Evolutionary conservation across 495 filamentous ascomycete species (phyloP).

Genomic region (Penicillium verhagenii): DNA sequence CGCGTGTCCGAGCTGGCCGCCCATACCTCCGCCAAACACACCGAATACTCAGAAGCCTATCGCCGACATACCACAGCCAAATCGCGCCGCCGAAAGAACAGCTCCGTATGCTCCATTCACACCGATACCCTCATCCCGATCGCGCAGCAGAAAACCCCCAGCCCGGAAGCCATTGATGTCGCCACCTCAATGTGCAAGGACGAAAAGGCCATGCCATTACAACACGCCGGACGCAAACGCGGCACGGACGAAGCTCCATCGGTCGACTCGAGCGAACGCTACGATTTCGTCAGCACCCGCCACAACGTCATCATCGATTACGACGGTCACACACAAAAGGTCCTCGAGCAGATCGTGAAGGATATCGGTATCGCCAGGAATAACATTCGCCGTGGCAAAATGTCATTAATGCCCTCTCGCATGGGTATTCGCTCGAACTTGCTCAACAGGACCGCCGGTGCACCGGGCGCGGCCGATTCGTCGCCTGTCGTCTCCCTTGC

Average conservation of each 20-base stretch:
- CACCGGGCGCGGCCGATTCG: constrained; percentile 2
- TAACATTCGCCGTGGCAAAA: constrained; percentile 75
- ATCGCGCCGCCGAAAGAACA: constrained; percentile 38
- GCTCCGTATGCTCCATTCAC: constrained; percentile 51
- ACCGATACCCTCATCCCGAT: constrained; percentile 30
- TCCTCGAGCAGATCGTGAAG: constrained; percentile 77
- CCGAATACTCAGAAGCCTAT: constrained; percentile 56
- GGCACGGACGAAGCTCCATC: constrained; percentile 30
- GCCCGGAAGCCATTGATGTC: constrained; percentile 10
- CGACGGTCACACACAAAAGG: constrained; percentile 78
- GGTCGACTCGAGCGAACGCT: constrained; percentile 30
- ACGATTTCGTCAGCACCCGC: constrained; percentile 63
- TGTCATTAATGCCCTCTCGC: constrained; percentile 32
- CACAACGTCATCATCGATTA: constrained; percentile 87
- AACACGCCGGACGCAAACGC: constrained; percentile 30
- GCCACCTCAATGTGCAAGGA: not conserved
- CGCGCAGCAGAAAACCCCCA: constrained; percentile 16
- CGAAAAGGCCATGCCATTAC: constrained; percentile 11
- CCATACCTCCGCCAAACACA: constrained; percentile 67
- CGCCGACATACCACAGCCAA: constrained; percentile 27
- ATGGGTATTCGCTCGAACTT: constrained; percentile 18
- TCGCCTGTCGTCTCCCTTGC: constrained; percentile 13
- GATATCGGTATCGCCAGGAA: constrained; percentile 78
- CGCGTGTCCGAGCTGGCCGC: constrained; percentile 66
- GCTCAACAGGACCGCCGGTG: constrained; percentile 12